phyloP scores from a whole-genome alignment of 2,329 filamentous ascomycete genomes.

The Xylariaceae sp. region DNA sequence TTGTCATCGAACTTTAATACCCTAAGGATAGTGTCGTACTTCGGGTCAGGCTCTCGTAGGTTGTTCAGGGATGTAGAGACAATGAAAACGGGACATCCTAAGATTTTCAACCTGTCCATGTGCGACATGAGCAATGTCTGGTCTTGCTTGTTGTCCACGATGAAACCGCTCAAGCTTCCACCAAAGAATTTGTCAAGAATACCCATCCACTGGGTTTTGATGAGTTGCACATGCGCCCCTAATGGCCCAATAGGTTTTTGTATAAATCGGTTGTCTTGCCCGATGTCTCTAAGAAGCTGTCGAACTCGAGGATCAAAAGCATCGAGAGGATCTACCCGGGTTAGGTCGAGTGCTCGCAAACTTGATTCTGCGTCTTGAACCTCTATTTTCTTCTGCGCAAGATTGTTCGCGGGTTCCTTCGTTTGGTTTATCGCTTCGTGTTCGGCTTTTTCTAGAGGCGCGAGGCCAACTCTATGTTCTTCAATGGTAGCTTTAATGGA shows the following conservation, averaged over 20 bases:
- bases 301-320: slow-evolving; percentile 61
- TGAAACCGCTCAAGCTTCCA: slow-evolving; percentile 65
- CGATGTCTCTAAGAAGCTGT: slow-evolving; percentile 61
- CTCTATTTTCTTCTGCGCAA: slow-evolving; percentile 47
- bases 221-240: slow-evolving; percentile 68
- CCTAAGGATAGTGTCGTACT: slow-evolving; percentile 72
- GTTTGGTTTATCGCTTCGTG: slow-evolving; percentile 24
- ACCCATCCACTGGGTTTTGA: slow-evolving; percentile 74
- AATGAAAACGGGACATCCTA: slow-evolving; percentile 54
- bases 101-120: slow-evolving; percentile 52
- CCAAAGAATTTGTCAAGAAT: slow-evolving; percentile 76
- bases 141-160: slow-evolving; percentile 73
- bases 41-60: slow-evolving; percentile 65
- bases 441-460: slow-evolving; percentile 27
- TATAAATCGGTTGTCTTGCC: slow-evolving; percentile 61
- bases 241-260: slow-evolving; percentile 77
- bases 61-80: slow-evolving; percentile 49
- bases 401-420: slow-evolving; percentile 29
- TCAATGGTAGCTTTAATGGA: slow-evolving; percentile 35
- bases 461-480: slow-evolving; percentile 23
- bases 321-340: slow-evolving; percentile 53
- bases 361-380: slow-evolving; percentile 46
- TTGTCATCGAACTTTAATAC: slow-evolving; percentile 78
- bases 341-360: slow-evolving; percentile 48
- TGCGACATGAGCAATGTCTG: slow-evolving; percentile 60